These are phyloP conservation scores for Atkinsonella texensis DNA, from an alignment of 2,329 filamentous ascomycete genomes.

Conservation along the genomic window DNA sequence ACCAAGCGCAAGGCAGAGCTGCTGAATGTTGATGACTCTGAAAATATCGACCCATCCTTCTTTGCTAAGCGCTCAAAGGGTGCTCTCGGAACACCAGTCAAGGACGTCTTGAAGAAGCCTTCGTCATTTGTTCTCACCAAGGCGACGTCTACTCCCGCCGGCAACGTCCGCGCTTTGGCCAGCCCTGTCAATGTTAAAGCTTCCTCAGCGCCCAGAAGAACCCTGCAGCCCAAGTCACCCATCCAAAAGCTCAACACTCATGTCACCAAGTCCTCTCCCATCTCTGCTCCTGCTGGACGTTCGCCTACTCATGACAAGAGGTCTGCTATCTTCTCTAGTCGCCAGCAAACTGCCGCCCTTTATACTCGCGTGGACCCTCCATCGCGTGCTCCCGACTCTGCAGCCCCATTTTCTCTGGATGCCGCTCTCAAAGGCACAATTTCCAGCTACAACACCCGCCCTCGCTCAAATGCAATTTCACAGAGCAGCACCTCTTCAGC, in stretches of 20 bases:
- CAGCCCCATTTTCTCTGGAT: slow-evolving; percentile 70
- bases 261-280: slow-evolving; percentile 37
- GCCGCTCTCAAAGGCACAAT: slow-evolving; percentile 71
- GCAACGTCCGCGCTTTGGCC: slow-evolving; percentile 18
- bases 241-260: slow-evolving; percentile 31
- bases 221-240: slow-evolving; percentile 43
- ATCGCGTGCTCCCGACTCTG: slow-evolving; percentile 38
- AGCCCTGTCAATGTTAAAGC: slow-evolving; percentile 22
- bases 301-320: slow-evolving; percentile 65
- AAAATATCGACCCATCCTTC: slow-evolving; percentile 48
- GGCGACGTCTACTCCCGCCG: slow-evolving; percentile 23
- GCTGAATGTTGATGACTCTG: slow-evolving; percentile 39
- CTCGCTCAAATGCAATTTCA: slow-evolving; percentile 19
- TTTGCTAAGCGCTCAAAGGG: slow-evolving; percentile 50
- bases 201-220: slow-evolving; percentile 24
- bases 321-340: slow-evolving; percentile 53
- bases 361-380: slow-evolving; percentile 63
- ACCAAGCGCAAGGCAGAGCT: slow-evolving; percentile 48
- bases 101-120: slow-evolving; percentile 41
- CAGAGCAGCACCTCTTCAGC: slow-evolving; percentile 13
- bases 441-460: slow-evolving; percentile 42
- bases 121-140: slow-evolving; percentile 31
- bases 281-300: slow-evolving; percentile 63
- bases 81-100: slow-evolving; percentile 26
- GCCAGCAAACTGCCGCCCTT: slow-evolving; percentile 50